A percentile compares a stretch with the other conserved stretches of the same genome.
These are phyloP conservation scores for Pyrenophora graminea DNA, from an alignment of 2,329 filamentous ascomycete species.

Conservation along the genomic window DNA sequence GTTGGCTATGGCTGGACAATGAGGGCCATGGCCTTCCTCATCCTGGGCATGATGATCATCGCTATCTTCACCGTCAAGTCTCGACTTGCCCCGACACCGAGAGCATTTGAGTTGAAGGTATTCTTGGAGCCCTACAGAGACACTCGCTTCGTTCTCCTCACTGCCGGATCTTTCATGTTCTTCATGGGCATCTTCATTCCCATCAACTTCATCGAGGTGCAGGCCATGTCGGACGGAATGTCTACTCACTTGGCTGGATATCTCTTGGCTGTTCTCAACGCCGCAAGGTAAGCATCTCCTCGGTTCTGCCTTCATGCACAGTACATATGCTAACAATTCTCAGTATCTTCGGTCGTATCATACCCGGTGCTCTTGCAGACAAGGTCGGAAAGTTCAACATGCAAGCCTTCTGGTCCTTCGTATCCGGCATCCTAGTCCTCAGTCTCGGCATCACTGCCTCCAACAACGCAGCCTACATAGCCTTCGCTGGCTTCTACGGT, in stretches of 20 bases:
- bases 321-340: not conserved
- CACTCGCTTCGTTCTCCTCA: conserved; percentile 51
- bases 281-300: conserved; percentile 51
- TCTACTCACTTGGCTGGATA: conserved; percentile 54
- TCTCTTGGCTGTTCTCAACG: conserved; percentile 58
- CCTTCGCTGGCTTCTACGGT: conserved; percentile 55
- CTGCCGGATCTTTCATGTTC: conserved; percentile 58
- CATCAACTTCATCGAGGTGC: conserved; percentile 52
- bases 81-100: conserved; percentile 50
- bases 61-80: conserved; percentile 59
- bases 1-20: not conserved
- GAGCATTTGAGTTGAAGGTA: conserved; percentile 35
- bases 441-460: conserved; percentile 54
- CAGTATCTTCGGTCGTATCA: conserved; percentile 60
- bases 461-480: conserved; percentile 50
- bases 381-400: conserved; percentile 60
- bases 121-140: conserved; percentile 44
- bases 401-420: conserved; percentile 29
- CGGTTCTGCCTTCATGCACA: not conserved
- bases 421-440: conserved; percentile 52
- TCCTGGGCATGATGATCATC: conserved; percentile 62
- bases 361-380: conserved; percentile 60
- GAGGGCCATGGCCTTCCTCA: conserved; percentile 59
- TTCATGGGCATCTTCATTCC: conserved; percentile 67
- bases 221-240: conserved; percentile 56